Conservation (phyloP, 78 protist genomes). For the Corallochytrium limacisporum region DNA sequence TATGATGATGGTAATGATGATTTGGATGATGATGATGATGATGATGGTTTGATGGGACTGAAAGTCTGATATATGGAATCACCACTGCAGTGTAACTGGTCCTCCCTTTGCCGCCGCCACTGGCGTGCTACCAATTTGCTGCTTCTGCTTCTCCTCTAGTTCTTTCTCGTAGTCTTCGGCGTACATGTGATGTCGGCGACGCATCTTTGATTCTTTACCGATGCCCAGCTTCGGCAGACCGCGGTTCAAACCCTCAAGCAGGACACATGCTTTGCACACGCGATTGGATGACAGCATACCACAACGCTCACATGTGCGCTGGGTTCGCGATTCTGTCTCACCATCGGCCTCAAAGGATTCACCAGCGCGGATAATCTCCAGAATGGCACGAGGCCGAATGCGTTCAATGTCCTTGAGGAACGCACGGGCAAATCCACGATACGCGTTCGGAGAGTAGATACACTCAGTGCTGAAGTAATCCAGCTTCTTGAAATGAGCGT, state of each 20-base stretch:
- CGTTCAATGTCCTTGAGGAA: constrained; percentile 56
- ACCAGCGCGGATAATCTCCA: constrained; percentile 14
- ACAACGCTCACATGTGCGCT: neutral
- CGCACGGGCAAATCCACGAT: constrained; percentile 67
- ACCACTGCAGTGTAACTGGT: too few relatives aligned
- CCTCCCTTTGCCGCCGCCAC: too few relatives aligned
- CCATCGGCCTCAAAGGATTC: neutral
- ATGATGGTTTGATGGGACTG: too few relatives aligned
- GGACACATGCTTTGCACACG: constrained; percentile 63
- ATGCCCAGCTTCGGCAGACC: constrained; percentile 18
- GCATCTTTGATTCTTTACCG: neutral
- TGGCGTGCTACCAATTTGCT: too few relatives aligned
- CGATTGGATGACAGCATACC: constrained; percentile 29
- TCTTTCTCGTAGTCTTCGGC: too few relatives aligned
- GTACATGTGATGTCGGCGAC: neutral
- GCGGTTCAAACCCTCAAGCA: constrained; percentile 48
- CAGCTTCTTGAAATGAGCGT: constrained; percentile 63
- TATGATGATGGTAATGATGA: too few relatives aligned
- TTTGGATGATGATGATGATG: too few relatives aligned
- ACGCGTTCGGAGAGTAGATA: constrained; percentile 63
- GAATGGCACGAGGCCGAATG: constrained; percentile 35
- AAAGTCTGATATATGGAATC: too few relatives aligned
- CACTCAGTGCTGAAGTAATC: constrained; percentile 74
- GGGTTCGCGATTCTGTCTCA: neutral
- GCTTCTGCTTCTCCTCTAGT: too few relatives aligned